Evolutionary conservation across 1,139 yeast genomes (phyloP).

Genomic region (Saccharomyces hybrid): DNA sequence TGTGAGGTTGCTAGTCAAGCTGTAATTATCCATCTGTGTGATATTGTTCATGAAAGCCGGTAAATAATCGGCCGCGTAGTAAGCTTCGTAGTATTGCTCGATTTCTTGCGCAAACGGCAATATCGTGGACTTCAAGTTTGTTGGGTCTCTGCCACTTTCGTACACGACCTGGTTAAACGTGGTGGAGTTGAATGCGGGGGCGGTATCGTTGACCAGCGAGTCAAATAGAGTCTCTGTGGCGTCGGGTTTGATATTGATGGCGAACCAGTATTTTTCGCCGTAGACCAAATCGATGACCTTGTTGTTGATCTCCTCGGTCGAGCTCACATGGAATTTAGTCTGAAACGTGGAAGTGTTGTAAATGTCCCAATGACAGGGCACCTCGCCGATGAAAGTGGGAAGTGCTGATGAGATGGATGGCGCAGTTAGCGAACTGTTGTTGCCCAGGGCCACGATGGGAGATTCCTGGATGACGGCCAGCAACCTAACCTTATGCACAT

Average conservation of each 20-base stretch:
- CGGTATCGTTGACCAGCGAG: conserved; percentile 31
- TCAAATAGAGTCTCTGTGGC: conserved; percentile 37
- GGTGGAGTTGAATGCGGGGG: conserved; percentile 21
- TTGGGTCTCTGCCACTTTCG: conserved; percentile 50
- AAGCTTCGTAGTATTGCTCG: conserved; percentile 28
- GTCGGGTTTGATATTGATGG: conserved; percentile 41
- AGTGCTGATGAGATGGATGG: conserved; percentile 13
- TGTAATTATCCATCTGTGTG: conserved; percentile 10
- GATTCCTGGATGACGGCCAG: conserved; percentile 14
- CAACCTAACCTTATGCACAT: conserved; percentile 9
- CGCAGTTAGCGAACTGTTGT: not conserved
- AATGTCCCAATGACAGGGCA: conserved; percentile 26
- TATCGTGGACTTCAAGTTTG: conserved; percentile 38
- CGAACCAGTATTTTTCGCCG: conserved; percentile 49
- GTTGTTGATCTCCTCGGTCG: conserved; percentile 33
- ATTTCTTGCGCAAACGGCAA: conserved; percentile 36
- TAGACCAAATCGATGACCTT: conserved; percentile 38
- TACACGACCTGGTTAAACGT: conserved; percentile 35
- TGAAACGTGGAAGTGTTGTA: conserved; percentile 21
- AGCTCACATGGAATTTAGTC: conserved; percentile 29
- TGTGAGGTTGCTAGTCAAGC: conserved; percentile 13
- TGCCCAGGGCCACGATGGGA: not conserved
- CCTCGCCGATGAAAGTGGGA: conserved; percentile 11
- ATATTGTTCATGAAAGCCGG: conserved; percentile 21
- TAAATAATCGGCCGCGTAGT: conserved; percentile 25